phyloP scores from a whole-genome alignment of 2,329 filamentous ascomycete genomes.

The Pezicula neosporulosa region DNA sequence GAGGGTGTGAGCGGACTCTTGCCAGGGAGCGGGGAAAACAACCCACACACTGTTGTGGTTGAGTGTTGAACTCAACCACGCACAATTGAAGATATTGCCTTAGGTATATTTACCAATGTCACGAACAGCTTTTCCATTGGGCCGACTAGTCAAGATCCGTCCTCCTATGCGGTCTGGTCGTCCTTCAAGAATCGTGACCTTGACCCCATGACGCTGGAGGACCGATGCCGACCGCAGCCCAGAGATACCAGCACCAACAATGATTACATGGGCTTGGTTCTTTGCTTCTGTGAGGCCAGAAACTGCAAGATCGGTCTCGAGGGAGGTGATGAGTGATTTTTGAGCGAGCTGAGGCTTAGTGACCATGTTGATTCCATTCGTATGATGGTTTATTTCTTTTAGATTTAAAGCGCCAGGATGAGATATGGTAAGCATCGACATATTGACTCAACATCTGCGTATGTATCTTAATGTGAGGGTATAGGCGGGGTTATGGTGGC shows the following conservation, averaged over 20 bases:
- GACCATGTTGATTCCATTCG: constrained; percentile 14
- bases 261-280: constrained; percentile 38
- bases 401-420: constrained; percentile 25
- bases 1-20: constrained; percentile 20
- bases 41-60: constrained; percentile 27
- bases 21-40: constrained; percentile 22
- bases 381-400: constrained; percentile 24
- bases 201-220: constrained; percentile 46
- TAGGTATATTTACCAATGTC: constrained; percentile 37
- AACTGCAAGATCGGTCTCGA: neutral
- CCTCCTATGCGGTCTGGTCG: constrained; percentile 50
- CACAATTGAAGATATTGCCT: constrained; percentile 29
- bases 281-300: neutral
- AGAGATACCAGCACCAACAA: constrained; percentile 55
- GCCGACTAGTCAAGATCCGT: constrained; percentile 35
- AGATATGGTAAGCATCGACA: constrained; percentile 27
- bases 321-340: neutral
- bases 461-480: constrained; percentile 9
- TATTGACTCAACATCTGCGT: constrained; percentile 29
- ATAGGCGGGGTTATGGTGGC: constrained; percentile 5
- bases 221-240: constrained; percentile 53
- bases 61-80: constrained; percentile 21
- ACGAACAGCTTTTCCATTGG: constrained; percentile 30
- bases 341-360: constrained; percentile 3
- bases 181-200: constrained; percentile 54